These are phyloP conservation scores for Hypoxylon sp. DNA, from an alignment of 2,329 filamentous ascomycete genomes.

Conservation along the genomic window DNA sequence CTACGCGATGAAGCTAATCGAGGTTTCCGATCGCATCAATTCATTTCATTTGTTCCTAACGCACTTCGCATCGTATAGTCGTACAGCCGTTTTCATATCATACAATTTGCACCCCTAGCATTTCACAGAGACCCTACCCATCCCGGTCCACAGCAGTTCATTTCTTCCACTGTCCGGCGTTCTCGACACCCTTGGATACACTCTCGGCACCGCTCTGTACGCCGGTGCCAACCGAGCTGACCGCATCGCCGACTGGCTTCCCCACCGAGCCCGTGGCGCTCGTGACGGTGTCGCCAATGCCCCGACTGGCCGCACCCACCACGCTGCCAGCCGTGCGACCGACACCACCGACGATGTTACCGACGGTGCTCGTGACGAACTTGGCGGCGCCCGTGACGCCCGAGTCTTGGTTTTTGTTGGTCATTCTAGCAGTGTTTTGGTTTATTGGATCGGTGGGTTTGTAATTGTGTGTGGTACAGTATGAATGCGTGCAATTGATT, in stretches of 20 bases:
- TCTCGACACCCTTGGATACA: slow-evolving; percentile 60
- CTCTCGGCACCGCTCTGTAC: slow-evolving; percentile 57
- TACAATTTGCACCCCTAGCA: not conserved
- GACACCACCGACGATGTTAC: slow-evolving; percentile 49
- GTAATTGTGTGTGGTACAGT: not conserved
- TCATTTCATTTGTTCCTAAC: not conserved
- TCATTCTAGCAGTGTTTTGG: slow-evolving; percentile 41
- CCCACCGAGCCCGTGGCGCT: slow-evolving; percentile 59
- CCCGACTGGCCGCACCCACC: slow-evolving; percentile 57
- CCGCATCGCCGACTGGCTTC: slow-evolving; percentile 60
- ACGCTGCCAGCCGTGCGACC: slow-evolving; percentile 50
- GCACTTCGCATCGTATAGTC: not conserved
- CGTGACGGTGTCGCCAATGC: slow-evolving; percentile 60
- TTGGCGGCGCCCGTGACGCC: slow-evolving; percentile 52
- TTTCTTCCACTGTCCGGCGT: slow-evolving; percentile 59
- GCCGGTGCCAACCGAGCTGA: slow-evolving; percentile 57
- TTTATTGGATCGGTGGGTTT: slow-evolving; percentile 1
- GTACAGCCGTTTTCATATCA: not conserved
- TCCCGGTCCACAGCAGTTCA: no score
- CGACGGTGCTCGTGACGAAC: slow-evolving; percentile 51
- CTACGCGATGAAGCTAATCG: not conserved
- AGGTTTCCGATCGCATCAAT: not conserved
- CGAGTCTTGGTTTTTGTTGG: slow-evolving; percentile 42
- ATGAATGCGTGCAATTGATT: not conserved
- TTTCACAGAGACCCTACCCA: no score